Evolutionary conservation across 2,329 filamentous ascomycete genomes (phyloP), one percentile per base, ranked within the genome.

Genomic region (Chalaropsis ovoidea): DNA sequence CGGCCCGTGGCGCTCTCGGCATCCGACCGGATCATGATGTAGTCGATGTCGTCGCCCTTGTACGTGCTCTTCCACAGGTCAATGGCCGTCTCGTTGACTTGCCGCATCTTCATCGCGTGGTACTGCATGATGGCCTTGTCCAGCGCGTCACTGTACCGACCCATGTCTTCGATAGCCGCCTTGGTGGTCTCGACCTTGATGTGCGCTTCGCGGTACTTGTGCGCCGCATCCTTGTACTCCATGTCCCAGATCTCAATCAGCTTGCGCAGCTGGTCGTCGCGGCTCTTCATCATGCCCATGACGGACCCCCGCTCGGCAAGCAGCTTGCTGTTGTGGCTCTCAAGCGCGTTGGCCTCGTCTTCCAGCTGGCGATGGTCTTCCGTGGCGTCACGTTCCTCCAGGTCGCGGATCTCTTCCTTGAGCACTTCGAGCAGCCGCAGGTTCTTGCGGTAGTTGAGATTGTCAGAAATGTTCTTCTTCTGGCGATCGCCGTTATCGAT

Each of bases 41-140:
- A 94, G 77, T 99, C 94, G 65, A 99, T 92, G 72, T 99, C 94
- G 0, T 93, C 97, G 69, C 94, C 94, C 73, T 95, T 90, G 76
- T 99, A 99, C 1, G 94, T 96, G 72, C 86, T 88, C 76, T 90
- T 89, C 94, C 94, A 99, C n/a, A 99, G 82, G 74, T 99, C 94
- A 69, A 89, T 90, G 62, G 95, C 87, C 74, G 96, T 96, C 66
- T 86, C 83, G 76, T 99, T 99, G 74, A 99, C 93, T 74, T 99
- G 92, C 70, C 94, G 89, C 94, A 99, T 99, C 79, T 99, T 99
- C 73, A 96, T 79, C 39, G 87, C 83, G 77, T 99, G 94, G 73
- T 93, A 99, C 72, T 89, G 90, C 90, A 99, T 96, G 72, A 99
- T 95, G 60, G 94, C 95, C 72, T 94, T 90, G 78, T 97, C 93